Evolutionary conservation across 2,329 filamentous ascomycete species (phyloP).

Genomic region (Anthostomella pinea): DNA sequence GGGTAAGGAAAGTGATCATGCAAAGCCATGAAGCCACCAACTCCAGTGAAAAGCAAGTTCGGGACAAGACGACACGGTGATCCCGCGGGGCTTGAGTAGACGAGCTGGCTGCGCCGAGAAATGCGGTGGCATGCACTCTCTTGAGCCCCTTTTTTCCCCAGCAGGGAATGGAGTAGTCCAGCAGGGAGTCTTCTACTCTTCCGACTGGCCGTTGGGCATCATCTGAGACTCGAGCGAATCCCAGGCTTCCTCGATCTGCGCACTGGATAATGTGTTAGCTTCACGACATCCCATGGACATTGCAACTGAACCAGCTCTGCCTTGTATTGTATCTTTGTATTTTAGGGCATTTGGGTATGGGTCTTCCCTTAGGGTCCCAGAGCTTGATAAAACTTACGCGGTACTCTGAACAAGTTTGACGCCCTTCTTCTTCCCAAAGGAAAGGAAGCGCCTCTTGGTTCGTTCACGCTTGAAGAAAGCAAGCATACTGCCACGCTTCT

Average conservation of each 20-base stretch:
- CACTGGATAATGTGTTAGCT: constrained; percentile 14
- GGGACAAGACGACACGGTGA: no score
- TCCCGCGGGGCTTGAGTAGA: no score
- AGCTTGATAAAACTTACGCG: no score
- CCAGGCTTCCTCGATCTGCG: constrained; percentile 27
- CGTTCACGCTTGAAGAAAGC: constrained; percentile 51
- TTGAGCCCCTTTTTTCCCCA: not conserved
- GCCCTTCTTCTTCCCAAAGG: constrained; percentile 43
- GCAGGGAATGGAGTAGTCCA: not conserved
- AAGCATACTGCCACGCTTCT: constrained; percentile 45
- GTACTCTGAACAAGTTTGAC: constrained; percentile 39
- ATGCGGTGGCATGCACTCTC: no score
- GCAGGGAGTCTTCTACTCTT: not conserved
- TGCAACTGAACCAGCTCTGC: no score
- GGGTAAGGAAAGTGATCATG: no score
- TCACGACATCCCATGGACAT: not conserved
- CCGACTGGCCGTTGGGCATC: constrained; percentile 24
- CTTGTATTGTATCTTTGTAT: no score
- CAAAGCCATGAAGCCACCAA: no score
- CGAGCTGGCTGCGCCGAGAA: no score
- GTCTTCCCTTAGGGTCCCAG: no score
- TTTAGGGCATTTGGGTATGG: no score
- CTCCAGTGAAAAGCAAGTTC: no score
- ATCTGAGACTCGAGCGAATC: constrained; percentile 26
- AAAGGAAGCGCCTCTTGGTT: constrained; percentile 51